phyloP scores from a whole-genome alignment of 164 flowering plant species.

The Protea cynaroides region DNA sequence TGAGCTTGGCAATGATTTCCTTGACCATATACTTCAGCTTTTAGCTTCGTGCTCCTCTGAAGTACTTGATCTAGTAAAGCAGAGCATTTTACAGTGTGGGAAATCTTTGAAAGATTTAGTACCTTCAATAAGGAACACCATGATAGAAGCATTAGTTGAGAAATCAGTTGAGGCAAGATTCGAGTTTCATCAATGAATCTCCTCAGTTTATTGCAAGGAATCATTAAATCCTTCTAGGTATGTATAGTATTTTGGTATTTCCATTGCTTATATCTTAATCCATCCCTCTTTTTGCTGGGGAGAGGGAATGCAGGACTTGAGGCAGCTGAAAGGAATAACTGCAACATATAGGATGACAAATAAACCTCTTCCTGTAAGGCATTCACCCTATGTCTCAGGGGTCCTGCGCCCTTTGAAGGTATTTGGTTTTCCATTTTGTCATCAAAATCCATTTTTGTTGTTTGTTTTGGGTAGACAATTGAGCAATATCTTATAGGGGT shows the following conservation, averaged over 20 bases:
- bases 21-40: constrained; percentile 50
- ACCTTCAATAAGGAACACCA: constrained; percentile 49
- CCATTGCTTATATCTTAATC: background rate
- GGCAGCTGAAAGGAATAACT: constrained; percentile 85
- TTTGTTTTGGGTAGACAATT: too few species aligned
- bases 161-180: constrained; percentile 76
- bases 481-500: too few species aligned
- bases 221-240: background rate
- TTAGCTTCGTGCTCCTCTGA: constrained; percentile 67
- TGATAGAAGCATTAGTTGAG: constrained; percentile 66
- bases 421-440: constrained; percentile 10
- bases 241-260: background rate
- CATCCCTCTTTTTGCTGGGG: background rate
- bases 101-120: constrained; percentile 46
- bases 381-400: constrained; percentile 84
- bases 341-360: constrained; percentile 92
- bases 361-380: constrained; percentile 87
- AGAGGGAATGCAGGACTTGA: constrained; percentile 59
- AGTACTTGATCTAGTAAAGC: constrained; percentile 64
- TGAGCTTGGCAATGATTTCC: constrained; percentile 56
- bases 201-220: background rate
- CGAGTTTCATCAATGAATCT: background rate
- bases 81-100: constrained; percentile 67
- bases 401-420: constrained; percentile 85
- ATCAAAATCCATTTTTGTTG: too few species aligned